These are phyloP conservation scores for Hypoxylon lenormandii DNA, from an alignment of 495 filamentous ascomycete species.

Conservation along the genomic window DNA sequence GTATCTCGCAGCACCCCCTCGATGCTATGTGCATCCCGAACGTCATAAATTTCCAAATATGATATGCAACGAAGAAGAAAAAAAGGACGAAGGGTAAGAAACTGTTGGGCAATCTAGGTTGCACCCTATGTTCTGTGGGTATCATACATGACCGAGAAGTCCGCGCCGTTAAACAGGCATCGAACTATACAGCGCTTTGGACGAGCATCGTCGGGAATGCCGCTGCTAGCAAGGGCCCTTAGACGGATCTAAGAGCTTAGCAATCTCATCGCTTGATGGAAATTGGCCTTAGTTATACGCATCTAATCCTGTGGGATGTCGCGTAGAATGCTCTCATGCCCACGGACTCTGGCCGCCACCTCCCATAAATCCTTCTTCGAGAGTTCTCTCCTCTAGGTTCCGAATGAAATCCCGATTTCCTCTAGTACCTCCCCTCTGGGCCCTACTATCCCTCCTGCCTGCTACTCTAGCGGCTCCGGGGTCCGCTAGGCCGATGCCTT, in stretches of 20 bases:
- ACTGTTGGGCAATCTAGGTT: slow-evolving; percentile 48
- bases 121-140: slow-evolving; percentile 46
- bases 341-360: slow-evolving; percentile 59
- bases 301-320: slow-evolving; percentile 9
- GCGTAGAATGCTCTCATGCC: slow-evolving; percentile 56
- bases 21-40: slow-evolving; percentile 27
- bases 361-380: slow-evolving; percentile 82
- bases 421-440: slow-evolving; percentile 67
- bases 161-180: slow-evolving; percentile 9
- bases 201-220: slow-evolving; percentile 7
- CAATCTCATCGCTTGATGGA: slow-evolving; percentile 3
- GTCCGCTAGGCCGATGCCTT: slow-evolving; percentile 71
- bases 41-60: slow-evolving; percentile 31
- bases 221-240: slow-evolving; percentile 9
- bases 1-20: not conserved
- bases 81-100: slow-evolving; percentile 18
- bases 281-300: not conserved
- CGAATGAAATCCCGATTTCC: slow-evolving; percentile 90
- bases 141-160: slow-evolving; percentile 40
- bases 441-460: slow-evolving; percentile 80
- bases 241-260: slow-evolving; percentile 6
- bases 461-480: slow-evolving; percentile 71
- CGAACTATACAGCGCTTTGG: slow-evolving; percentile 1
- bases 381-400: slow-evolving; percentile 89
- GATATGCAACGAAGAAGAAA: slow-evolving; percentile 21